These are phyloP conservation scores for Mycena belliarum DNA, from an alignment of 768 basidiomycete species.

Conservation along the genomic window DNA sequence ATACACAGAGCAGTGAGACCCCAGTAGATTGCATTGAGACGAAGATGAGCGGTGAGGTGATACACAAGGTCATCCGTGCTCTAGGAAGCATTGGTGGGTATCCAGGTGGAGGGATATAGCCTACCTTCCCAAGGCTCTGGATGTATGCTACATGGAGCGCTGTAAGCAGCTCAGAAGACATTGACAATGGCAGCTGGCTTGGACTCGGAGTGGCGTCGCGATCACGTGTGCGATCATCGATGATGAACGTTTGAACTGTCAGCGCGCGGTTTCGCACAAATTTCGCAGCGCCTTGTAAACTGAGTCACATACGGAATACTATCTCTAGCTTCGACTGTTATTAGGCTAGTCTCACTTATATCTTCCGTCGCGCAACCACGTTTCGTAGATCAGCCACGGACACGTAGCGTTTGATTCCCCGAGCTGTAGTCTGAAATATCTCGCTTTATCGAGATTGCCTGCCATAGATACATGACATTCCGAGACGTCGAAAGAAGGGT, in stretches of 20 bases:
- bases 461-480: slow-evolving; percentile 14
- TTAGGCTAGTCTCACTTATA: too few relatives aligned
- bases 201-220: too few relatives aligned
- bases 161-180: slow-evolving; percentile 33
- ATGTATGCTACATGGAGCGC: slow-evolving; percentile 76
- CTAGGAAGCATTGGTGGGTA: slow-evolving; percentile 34
- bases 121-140: slow-evolving; percentile 68
- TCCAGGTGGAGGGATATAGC: slow-evolving; percentile 12
- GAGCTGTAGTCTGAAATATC: slow-evolving; percentile 11
- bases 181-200: too few relatives aligned
- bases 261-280: too few relatives aligned
- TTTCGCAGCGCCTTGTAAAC: too few relatives aligned
- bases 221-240: too few relatives aligned
- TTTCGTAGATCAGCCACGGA: slow-evolving; percentile 19
- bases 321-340: too few relatives aligned
- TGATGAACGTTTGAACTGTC: too few relatives aligned
- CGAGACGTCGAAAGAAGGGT: neutral
- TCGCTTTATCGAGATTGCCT: neutral
- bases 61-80: slow-evolving; percentile 83
- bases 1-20: slow-evolving; percentile 85
- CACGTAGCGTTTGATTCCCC: neutral
- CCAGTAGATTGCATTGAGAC: slow-evolving; percentile 97
- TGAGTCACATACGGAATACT: too few relatives aligned
- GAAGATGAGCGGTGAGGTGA: slow-evolving; percentile 89
- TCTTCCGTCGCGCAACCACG: neutral